Base-by-base conservation (phyloP, 1,284 basidiomycete genomes). In the Ceratorhiza oryzae-sativae region DNA sequence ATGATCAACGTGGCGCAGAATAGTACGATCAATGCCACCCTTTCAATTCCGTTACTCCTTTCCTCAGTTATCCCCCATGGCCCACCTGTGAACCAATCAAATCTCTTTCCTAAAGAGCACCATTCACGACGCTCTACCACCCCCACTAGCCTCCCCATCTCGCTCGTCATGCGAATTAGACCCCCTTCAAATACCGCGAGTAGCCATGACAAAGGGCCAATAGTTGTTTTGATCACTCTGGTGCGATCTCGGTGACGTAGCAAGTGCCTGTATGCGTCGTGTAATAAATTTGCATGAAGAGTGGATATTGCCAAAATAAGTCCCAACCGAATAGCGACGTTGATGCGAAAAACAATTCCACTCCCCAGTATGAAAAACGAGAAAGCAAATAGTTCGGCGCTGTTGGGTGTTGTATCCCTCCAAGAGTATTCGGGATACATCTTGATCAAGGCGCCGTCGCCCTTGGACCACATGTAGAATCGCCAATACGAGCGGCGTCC, bases 391-490 rank as follows among this genome's bases (percentile, higher is more conserved):
- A 82, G 74, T 74, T 89, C 86, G 2, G 84, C 85, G 48, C 83
- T 83, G 76, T 85, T 89, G 1, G 86, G 86, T 20, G 81, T 79
- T 23, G 77, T 76, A 75, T 86, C 84, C 15, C 77, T 67, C 76
- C 86, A 88, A 3, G 81, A 78, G 73, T 82, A 77, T 25, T 84
- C 77, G 0, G 86, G 86, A 71, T 85, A 87, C 73, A 82, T 76
- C 65, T 77, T 81, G 74, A 87, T 78, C 27, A 89, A 81, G 0
- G 79, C 81, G 0, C 86, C 86, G 53, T 88, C 87, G 1, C 87
- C 87, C 65, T 84, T 82, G 0, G 84, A 82, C 87, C 87, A 88
- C 82, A 83, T 84, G 72, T 85, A 85, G 74, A 87, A 88, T 12
- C 86, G 76, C 81, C 79, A 83, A 74, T 88, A 88, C 0, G 83